phyloP scores from a whole-genome alignment of 75 land plant species.

The Ceratopteris richardii region DNA sequence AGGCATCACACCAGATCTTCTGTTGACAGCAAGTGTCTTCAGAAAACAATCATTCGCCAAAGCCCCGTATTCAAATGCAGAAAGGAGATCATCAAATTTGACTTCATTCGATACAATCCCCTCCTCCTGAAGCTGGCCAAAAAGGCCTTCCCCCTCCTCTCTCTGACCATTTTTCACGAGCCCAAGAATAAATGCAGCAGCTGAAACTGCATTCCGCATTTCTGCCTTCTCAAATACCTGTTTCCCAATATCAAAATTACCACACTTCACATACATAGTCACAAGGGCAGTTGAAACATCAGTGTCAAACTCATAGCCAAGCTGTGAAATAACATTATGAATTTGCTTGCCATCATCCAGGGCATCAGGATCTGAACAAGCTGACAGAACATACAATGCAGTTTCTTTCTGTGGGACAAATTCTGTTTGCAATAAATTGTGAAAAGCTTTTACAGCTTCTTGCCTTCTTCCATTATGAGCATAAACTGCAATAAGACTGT shows the following conservation, averaged over 20 bases:
- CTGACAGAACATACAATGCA: slow-evolving; percentile 23
- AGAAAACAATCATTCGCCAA: neutral
- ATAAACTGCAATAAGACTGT: slow-evolving; percentile 22
- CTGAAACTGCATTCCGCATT: neutral
- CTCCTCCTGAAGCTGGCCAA: neutral
- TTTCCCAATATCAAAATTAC: neutral
- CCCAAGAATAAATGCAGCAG: neutral
- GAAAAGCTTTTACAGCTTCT: slow-evolving; percentile 23
- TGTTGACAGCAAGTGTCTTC: neutral
- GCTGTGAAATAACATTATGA: neutral
- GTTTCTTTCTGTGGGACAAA: slow-evolving; percentile 35
- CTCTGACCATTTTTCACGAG: neutral
- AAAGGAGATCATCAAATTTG: neutral
- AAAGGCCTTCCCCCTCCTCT: neutral
- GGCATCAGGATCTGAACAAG: slow-evolving; percentile 24
- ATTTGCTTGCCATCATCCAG: slow-evolving; percentile 4
- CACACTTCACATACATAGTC: neutral
- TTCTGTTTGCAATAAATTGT: slow-evolving; percentile 31
- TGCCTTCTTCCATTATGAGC: slow-evolving; percentile 28
- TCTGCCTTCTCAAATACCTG: neutral
- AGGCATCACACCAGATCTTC: neutral
- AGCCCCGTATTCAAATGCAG: neutral
- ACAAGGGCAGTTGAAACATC: neutral
- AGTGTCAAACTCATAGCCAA: neutral
- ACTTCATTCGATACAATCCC: neutral